Conservation (phyloP, 345 rosid genomes). For the Sonneratia caseolaris region DNA sequence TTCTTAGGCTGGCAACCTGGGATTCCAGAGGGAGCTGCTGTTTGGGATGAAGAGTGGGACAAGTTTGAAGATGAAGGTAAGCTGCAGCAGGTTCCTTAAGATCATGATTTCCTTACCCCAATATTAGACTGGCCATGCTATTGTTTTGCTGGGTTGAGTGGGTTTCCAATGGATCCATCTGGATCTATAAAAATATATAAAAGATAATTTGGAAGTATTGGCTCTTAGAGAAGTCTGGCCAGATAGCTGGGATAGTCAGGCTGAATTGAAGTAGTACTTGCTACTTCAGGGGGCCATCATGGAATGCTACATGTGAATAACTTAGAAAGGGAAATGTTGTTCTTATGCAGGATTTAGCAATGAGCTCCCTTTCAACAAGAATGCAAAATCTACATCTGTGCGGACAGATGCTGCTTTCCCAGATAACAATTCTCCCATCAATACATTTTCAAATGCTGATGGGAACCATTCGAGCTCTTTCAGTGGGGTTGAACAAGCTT, state of each 20-base stretch:
- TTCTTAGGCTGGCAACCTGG: slow-evolving; percentile 95
- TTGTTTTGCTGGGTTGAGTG: background rate
- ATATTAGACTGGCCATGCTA: background rate
- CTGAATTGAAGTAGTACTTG: background rate
- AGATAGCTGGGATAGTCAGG: background rate
- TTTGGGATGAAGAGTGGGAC: slow-evolving; percentile 99
- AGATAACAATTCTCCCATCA: slow-evolving; percentile 43
- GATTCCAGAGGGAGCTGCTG: slow-evolving; percentile 69
- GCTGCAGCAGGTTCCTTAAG: background rate
- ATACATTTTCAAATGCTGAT: slow-evolving; percentile 38
- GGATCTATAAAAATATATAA: background rate
- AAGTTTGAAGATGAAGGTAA: slow-evolving; percentile 95
- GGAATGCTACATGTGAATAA: background rate
- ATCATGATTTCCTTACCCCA: too few relatives aligned
- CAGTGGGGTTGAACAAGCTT: slow-evolving; percentile 33
- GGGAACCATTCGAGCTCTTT: slow-evolving; percentile 36
- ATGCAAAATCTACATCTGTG: slow-evolving; percentile 24
- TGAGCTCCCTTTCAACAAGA: slow-evolving; percentile 57
- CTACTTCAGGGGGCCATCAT: background rate
- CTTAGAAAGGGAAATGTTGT: slow-evolving; percentile 3
- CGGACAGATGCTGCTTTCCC: slow-evolving; percentile 42
- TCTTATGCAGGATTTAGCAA: slow-evolving; percentile 66
- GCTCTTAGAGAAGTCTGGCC: background rate
- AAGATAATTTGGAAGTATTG: background rate
- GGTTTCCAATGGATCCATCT: background rate